These are phyloP conservation scores for Debaryomyces castellii DNA, from an alignment of 805 yeast genomes.

Conservation along the genomic window DNA sequence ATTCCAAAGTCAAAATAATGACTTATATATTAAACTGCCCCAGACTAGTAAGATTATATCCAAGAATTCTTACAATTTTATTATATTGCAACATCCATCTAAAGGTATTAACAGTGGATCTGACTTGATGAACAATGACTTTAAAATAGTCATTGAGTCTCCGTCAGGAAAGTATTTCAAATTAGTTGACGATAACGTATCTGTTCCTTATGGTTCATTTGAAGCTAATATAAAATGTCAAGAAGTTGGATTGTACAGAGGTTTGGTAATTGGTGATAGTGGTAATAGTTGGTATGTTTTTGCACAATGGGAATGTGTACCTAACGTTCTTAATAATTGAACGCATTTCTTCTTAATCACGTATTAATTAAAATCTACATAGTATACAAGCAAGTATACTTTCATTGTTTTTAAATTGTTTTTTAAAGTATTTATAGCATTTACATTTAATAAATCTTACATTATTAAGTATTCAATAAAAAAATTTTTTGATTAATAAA, in stretches of 20 bases:
- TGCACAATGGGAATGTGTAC: conserved; percentile 81
- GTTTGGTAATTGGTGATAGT: conserved; percentile 73
- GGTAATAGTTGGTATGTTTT: conserved; percentile 83
- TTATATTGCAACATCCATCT: conserved; percentile 61
- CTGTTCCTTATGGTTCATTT: conserved; percentile 54
- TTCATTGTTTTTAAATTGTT: neutral
- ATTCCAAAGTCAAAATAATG: conserved; percentile 65
- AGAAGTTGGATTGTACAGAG: conserved; percentile 83
- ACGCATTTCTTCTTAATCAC: neutral
- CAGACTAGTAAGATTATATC: conserved; percentile 63
- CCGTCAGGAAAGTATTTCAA: conserved; percentile 81
- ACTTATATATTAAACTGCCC: conserved; percentile 81
- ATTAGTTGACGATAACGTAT: conserved; percentile 49
- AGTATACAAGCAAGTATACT: neutral
- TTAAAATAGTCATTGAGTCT: conserved; percentile 69
- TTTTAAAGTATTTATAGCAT: neutral
- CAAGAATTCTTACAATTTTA: conserved; percentile 64
- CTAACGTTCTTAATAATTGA: conserved; percentile 2
- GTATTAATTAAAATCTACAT: neutral
- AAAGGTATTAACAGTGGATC: conserved; percentile 41
- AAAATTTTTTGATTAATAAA: no score
- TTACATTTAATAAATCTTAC: no score
- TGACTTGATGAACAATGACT: conserved; percentile 38
- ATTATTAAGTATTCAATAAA: no score
- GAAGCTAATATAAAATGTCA: conserved; percentile 57